Conservation (phyloP, 306 rosid genomes). For the Canavalia gladiata region DNA sequence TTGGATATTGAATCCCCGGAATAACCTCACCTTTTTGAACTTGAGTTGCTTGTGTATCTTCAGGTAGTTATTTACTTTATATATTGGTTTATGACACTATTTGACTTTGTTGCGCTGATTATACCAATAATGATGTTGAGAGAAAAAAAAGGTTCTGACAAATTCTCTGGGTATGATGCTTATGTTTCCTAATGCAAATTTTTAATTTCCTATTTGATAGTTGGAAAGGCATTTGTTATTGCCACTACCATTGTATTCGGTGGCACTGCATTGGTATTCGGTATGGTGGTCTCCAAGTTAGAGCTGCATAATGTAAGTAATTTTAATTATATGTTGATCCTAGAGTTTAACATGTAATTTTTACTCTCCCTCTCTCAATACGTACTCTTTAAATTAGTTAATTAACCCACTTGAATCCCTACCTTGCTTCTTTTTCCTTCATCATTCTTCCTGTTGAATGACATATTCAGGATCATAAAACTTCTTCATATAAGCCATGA, state of each 20-base stretch:
- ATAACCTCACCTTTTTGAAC: conserved; percentile 19
- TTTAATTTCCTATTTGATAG: conserved; percentile 56
- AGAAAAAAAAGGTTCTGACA: neutral
- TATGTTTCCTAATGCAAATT: conserved; percentile 34
- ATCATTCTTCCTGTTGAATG: conserved; percentile 37
- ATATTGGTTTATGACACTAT: neutral
- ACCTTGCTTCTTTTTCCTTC: conserved; percentile 5
- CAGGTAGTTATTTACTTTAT: conserved; percentile 25
- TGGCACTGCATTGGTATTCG: conserved; percentile 72
- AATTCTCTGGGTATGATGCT: conserved; percentile 1
- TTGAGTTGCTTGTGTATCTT: conserved; percentile 14
- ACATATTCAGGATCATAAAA: conserved; percentile 28
- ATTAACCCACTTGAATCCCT: conserved; percentile 18
- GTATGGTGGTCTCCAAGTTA: conserved; percentile 71
- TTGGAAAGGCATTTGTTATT: conserved; percentile 82
- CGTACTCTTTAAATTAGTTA: neutral
- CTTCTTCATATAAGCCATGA: neutral
- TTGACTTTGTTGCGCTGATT: conserved; percentile 7
- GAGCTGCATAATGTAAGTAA: conserved; percentile 71
- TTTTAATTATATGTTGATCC: conserved; percentile 35
- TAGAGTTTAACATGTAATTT: conserved; percentile 6
- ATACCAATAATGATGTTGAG: conserved; percentile 17
- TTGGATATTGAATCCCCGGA: neutral
- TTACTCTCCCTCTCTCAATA: neutral
- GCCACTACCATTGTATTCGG: conserved; percentile 87